Percentiles rank a stretch among this genome's conserved stretches.
Conservation (phyloP, 2,329 filamentous ascomycete genomes). For the Albophoma yamanashiensis region DNA sequence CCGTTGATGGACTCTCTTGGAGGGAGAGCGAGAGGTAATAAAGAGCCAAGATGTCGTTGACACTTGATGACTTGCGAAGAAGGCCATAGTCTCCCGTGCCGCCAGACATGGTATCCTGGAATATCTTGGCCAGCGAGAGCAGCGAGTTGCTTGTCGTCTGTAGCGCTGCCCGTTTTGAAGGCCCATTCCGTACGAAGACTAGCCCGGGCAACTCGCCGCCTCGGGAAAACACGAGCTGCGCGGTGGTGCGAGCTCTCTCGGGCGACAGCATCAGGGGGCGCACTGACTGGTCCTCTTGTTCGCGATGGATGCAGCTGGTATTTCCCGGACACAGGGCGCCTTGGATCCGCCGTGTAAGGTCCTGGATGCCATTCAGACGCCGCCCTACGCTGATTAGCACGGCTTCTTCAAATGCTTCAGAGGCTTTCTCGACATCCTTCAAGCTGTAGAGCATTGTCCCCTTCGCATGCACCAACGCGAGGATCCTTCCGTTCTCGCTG, state of each 20-base stretch:
- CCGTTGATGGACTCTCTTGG: conserved; percentile 92
- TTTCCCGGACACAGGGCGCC: conserved; percentile 44
- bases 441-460: conserved; percentile 95
- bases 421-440: conserved; percentile 71
- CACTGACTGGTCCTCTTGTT: conserved; percentile 2
- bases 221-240: conserved; percentile 68
- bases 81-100: conserved; percentile 44
- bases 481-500: conserved; percentile 81
- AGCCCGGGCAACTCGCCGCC: conserved; percentile 73
- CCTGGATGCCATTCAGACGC: conserved; percentile 57
- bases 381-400: conserved; percentile 79
- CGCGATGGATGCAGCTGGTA: conserved; percentile 4
- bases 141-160: conserved; percentile 94
- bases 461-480: conserved; percentile 92
- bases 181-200: conserved; percentile 56
- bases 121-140: conserved; percentile 91
- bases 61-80: conserved; percentile 57
- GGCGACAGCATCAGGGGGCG: conserved; percentile 69
- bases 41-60: conserved; percentile 84
- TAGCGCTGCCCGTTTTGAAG: conserved; percentile 67
- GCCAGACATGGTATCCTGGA: conserved; percentile 88
- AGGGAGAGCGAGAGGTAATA: conserved; percentile 93
- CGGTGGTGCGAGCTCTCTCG: conserved; percentile 72
- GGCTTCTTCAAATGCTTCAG: conserved; percentile 87
- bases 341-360: conserved; percentile 71